These are phyloP conservation scores for Coemansia sp. DNA, from an alignment of 192 early-diverging fungal species.

Conservation along the genomic window DNA sequence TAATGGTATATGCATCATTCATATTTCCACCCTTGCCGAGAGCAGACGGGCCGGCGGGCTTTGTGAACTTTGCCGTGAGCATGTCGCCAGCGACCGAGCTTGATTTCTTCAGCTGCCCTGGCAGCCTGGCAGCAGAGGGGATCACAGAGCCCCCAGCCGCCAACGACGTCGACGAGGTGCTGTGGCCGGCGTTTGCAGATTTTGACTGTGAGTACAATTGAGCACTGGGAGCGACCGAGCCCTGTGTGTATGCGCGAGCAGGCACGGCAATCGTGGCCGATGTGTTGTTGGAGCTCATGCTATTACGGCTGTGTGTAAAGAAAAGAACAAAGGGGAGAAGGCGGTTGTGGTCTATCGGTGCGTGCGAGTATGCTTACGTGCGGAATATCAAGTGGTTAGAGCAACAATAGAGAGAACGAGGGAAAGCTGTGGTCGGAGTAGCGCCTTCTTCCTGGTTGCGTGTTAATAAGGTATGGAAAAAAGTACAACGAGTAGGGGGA, in stretches of 20 bases:
- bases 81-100: conserved; percentile 45
- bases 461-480: not conserved
- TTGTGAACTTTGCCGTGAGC: conserved; percentile 26
- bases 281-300: conserved; percentile 22
- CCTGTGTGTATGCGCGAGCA: conserved; percentile 44
- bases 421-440: not conserved
- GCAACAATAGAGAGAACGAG: conserved; percentile 4
- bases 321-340: conserved; percentile 5
- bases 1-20: conserved; percentile 37
- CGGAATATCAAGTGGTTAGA: not conserved
- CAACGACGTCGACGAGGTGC: conserved; percentile 10
- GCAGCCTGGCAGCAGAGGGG: conserved; percentile 17
- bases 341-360: not conserved
- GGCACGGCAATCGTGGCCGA: conserved; percentile 40
- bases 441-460: not conserved
- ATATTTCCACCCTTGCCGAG: not conserved
- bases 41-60: conserved; percentile 15
- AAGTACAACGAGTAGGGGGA: not conserved
- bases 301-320: not conserved
- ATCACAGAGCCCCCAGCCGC: not conserved
- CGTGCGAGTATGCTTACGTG: not conserved
- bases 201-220: conserved; percentile 28
- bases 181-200: conserved; percentile 8
- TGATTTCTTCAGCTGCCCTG: conserved; percentile 44
- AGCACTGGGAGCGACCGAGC: conserved; percentile 18